Conservation (phyloP, 1,284 basidiomycete genomes). For the Austroboletus niveus region DNA sequence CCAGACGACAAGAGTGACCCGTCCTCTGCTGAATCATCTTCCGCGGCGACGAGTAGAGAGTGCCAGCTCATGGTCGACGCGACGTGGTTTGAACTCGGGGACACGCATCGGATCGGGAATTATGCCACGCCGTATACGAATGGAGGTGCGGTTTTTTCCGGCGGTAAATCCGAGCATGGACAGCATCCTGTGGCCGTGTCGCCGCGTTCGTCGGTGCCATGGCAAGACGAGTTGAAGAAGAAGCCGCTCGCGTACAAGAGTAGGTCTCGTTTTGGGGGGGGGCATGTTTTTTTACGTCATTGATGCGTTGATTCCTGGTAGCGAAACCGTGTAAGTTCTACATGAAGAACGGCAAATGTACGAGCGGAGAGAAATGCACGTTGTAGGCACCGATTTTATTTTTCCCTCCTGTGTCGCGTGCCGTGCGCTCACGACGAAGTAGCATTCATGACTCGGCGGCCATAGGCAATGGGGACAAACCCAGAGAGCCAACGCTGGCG, state of each 20-base stretch:
- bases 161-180: conserved; percentile 6
- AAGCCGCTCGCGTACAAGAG: conserved; percentile 30
- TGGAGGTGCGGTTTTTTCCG: conserved; percentile 13
- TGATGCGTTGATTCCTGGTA: conserved; percentile 21
- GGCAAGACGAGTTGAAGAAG: conserved; percentile 19
- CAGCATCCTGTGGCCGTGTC: conserved; percentile 3
- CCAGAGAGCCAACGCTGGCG: not conserved
- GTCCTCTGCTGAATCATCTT: conserved; percentile 27
- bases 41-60: conserved; percentile 12
- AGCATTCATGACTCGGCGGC: conserved; percentile 37
- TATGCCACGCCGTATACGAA: not conserved
- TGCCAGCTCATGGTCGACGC: conserved; percentile 8
- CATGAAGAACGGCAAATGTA: conserved; percentile 45
- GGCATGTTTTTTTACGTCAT: conserved; percentile 32
- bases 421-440: conserved; percentile 8
- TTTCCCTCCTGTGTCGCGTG: not conserved
- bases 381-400: conserved; percentile 49
- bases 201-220: conserved; percentile 3
- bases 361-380: conserved; percentile 61
- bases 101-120: not conserved
- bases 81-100: conserved; percentile 1
- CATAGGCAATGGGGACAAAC: not conserved
- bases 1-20: conserved; percentile 28
- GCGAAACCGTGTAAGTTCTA: conserved; percentile 70
- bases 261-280: conserved; percentile 7